These are phyloP conservation scores for Lactarius vividus DNA, from an alignment of 768 basidiomycete species.

Conservation along the genomic window DNA sequence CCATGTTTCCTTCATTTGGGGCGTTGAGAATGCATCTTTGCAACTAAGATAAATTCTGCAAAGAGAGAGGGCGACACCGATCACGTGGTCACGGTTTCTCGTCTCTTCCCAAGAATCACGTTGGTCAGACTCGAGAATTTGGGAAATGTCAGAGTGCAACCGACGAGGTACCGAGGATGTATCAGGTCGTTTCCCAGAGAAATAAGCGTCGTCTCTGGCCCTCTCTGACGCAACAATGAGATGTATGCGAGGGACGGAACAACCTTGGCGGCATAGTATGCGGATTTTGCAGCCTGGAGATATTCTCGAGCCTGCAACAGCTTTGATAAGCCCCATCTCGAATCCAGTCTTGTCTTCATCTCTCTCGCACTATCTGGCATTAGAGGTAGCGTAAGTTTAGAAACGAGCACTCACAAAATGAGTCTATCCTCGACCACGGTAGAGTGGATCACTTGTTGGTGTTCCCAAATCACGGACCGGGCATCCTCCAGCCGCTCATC, in stretches of 20 bases:
- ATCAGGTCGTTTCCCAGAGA: not conserved
- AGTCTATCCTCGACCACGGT: constrained; percentile 4
- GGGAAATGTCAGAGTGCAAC: not conserved
- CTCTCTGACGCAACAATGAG: constrained; percentile 11
- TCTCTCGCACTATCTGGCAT: constrained; percentile 4
- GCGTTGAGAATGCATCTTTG: constrained; percentile 12
- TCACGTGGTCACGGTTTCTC: not conserved
- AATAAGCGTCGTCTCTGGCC: not conserved
- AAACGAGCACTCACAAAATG: not conserved
- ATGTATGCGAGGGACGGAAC: not conserved
- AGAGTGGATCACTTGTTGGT: not conserved
- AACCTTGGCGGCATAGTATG: constrained; percentile 5
- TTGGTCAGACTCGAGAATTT: not conserved
- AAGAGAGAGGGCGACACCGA: not conserved
- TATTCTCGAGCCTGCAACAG: constrained; percentile 4
- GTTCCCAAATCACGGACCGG: not conserved
- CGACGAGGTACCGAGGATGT: not conserved
- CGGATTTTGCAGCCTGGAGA: not conserved
- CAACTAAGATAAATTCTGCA: constrained; percentile 9
- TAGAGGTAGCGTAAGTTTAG: not conserved
- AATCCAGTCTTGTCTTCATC: not conserved
- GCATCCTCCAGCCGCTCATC: constrained; percentile 2
- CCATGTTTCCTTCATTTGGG: not conserved
- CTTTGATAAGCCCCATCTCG: not conserved
- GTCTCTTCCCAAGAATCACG: not conserved